Evolutionary conservation across 495 filamentous ascomycete genomes (phyloP).

Genomic region (Daldinia grandis): DNA sequence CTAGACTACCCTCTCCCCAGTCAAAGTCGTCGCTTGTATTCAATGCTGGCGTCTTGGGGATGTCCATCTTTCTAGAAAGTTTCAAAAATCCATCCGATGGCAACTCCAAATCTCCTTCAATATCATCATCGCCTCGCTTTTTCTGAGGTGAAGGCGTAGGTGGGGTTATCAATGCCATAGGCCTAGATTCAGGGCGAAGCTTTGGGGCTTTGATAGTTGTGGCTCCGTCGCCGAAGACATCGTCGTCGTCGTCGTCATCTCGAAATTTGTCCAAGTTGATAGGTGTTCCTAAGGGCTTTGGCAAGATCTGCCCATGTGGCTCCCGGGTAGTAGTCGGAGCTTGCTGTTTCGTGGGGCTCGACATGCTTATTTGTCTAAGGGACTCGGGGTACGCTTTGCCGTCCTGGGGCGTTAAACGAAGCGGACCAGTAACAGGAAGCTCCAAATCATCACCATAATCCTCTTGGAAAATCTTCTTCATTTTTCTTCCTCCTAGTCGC

Average conservation of each 20-base stretch:
- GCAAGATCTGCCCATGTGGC: slow-evolving; percentile 11
- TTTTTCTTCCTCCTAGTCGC: slow-evolving; percentile 81
- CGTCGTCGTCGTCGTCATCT: slow-evolving; percentile 67
- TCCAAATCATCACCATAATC: slow-evolving; percentile 95
- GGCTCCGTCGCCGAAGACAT: slow-evolving; percentile 67
- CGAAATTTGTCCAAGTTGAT: slow-evolving; percentile 67
- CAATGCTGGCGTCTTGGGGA: slow-evolving; percentile 63
- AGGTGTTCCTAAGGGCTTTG: slow-evolving; percentile 45
- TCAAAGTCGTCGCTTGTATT: slow-evolving; percentile 80
- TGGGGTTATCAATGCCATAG: slow-evolving; percentile 64
- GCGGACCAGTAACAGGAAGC: slow-evolving; percentile 68
- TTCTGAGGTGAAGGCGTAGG: slow-evolving; percentile 56
- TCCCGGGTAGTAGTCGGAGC: slow-evolving; percentile 31
- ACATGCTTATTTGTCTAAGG: slow-evolving; percentile 68
- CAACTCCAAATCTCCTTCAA: slow-evolving; percentile 81
- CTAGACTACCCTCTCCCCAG: slow-evolving; percentile 92
- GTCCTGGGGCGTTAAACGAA: slow-evolving; percentile 71
- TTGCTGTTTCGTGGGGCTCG: slow-evolving; percentile 55
- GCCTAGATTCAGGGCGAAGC: slow-evolving; percentile 61
- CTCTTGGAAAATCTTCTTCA: slow-evolving; percentile 78
- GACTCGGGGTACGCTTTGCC: slow-evolving; percentile 71
- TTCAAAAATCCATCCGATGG: slow-evolving; percentile 67
- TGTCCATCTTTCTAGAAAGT: slow-evolving; percentile 66
- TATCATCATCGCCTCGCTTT: slow-evolving; percentile 64
- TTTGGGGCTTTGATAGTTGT: slow-evolving; percentile 75